Percentiles rank a stretch among this genome's conserved stretches.
Conservation (phyloP, 331 rosid genomes). For the Telfairia occidentalis region DNA sequence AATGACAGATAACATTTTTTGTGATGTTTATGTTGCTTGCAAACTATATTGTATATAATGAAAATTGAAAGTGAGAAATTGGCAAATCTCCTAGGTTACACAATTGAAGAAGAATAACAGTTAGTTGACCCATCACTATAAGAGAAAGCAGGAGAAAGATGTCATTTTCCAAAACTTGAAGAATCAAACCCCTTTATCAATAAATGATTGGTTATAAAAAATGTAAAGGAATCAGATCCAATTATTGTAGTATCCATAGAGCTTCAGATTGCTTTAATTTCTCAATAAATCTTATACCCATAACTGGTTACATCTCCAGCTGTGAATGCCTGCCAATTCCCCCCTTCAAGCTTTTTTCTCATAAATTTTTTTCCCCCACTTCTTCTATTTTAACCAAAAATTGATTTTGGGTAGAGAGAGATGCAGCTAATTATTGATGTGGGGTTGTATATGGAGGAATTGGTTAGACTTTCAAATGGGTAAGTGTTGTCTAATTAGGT, state of each 20-base stretch:
- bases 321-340: not conserved
- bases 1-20: not conserved
- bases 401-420: not conserved
- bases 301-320: not conserved
- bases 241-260: not conserved
- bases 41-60: not conserved
- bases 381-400: not conserved
- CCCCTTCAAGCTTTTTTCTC: not conserved
- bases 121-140: not conserved
- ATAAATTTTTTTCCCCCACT: not conserved
- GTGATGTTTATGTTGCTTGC: not conserved
- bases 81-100: not conserved
- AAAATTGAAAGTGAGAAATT: not conserved
- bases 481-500: not conserved
- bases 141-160: not conserved
- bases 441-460: not conserved
- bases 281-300: conserved; percentile 9
- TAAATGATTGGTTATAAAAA: conserved; percentile 10
- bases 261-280: not conserved
- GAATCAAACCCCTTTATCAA: not conserved
- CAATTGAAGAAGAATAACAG: not conserved
- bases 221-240: conserved; percentile 1
- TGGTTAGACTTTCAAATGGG: not conserved
- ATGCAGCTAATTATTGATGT: not conserved
- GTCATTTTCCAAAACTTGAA: not conserved